Evolutionary conservation across 768 basidiomycete species (phyloP).

Genomic region (Lactifluus piperatus): DNA sequence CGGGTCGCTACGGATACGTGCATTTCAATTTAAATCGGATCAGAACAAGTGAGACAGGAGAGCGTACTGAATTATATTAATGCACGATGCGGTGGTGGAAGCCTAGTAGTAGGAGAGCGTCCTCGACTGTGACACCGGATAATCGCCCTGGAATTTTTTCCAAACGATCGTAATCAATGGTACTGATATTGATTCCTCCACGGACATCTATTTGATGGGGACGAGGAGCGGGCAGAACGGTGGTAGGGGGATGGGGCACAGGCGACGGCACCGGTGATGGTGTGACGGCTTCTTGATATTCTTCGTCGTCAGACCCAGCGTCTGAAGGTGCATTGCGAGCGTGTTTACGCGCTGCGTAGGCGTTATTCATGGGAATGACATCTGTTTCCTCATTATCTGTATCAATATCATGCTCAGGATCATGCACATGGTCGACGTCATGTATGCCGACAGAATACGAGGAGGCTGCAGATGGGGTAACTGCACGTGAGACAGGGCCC

Average conservation of each 20-base stretch:
- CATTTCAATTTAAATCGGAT: neutral
- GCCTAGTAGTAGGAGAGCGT: conserved; percentile 63
- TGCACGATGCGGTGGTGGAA: conserved; percentile 63
- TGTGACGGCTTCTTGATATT: conserved; percentile 66
- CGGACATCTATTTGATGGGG: conserved; percentile 21
- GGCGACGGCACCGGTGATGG: conserved; percentile 51
- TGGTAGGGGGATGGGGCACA: conserved; percentile 24
- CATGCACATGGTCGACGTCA: conserved; percentile 32
- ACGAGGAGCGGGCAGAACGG: conserved; percentile 20
- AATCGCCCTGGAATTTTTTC: conserved; percentile 33
- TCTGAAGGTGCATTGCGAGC: conserved; percentile 13
- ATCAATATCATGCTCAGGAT: conserved; percentile 34
- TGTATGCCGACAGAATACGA: conserved; percentile 37
- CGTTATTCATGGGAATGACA: neutral
- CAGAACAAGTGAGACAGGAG: neutral
- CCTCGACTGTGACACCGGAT: conserved; percentile 60
- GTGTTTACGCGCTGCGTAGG: conserved; percentile 1
- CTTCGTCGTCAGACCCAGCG: conserved; percentile 38
- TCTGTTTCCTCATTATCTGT: conserved; percentile 32
- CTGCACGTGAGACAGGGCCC: conserved; percentile 42
- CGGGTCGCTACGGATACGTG: neutral
- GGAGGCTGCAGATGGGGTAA: conserved; percentile 41
- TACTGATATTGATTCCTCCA: conserved; percentile 31
- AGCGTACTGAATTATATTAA: conserved; percentile 33
- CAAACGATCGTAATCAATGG: conserved; percentile 38